These are phyloP conservation scores for Zoysia pacifica DNA, from an alignment of 176 grass and related monocot genomes.

Conservation along the genomic window DNA sequence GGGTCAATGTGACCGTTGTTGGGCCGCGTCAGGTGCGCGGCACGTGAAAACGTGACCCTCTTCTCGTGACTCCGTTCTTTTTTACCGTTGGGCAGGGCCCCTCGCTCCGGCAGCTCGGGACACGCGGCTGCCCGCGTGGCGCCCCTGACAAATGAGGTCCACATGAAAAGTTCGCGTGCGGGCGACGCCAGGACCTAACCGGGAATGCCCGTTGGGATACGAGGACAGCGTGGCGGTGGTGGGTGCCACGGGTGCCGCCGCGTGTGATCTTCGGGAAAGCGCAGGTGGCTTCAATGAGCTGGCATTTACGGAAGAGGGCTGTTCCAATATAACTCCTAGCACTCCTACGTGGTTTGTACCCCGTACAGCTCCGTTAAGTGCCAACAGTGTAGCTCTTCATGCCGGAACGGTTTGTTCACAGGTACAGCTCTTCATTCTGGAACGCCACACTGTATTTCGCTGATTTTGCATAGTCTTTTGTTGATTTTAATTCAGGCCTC, in stretches of 20 bases:
- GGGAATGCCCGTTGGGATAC: background rate
- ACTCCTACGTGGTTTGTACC: background rate
- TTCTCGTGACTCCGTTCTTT: background rate
- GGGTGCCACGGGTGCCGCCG: background rate
- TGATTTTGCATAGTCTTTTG: no score
- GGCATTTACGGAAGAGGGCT: conserved; percentile 3
- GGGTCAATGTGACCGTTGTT: conserved; percentile 88
- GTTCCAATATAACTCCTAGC: background rate
- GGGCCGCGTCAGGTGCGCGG: conserved; percentile 36
- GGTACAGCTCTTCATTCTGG: background rate
- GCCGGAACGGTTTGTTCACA: background rate
- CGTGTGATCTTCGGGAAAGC: background rate
- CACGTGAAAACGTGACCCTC: conserved; percentile 48
- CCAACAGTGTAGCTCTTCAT: background rate
- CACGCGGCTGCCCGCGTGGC: conserved; percentile 11
- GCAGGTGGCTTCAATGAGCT: background rate
- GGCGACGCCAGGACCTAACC: background rate
- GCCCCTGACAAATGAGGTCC: background rate
- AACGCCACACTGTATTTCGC: no score
- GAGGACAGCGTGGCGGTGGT: background rate
- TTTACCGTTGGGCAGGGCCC: conserved; percentile 38
- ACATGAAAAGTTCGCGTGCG: background rate
- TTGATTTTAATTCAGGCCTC: no score
- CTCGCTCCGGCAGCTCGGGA: background rate
- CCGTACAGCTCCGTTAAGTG: background rate